Base-by-base conservation (phyloP, 2,329 filamentous ascomycete species). In the Coniella lustricola region DNA sequence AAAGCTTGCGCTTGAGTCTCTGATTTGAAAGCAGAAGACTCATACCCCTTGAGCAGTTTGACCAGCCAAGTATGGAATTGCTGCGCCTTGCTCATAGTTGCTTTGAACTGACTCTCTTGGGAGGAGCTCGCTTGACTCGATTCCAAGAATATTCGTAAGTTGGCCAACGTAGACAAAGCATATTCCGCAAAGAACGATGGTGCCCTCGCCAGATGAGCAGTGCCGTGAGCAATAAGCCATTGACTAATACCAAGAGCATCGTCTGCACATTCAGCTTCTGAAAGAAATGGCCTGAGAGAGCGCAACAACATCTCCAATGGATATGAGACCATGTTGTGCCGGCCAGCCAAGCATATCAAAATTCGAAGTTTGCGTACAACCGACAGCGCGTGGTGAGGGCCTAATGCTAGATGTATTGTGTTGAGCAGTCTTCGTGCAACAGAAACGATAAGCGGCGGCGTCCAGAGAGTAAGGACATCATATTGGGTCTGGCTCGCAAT, bases 291-390 rank as follows among this genome's bases (percentile, higher is more conserved):
- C 9, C 85, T 77, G 17, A 95, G 73, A 1, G 86, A 84, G 58
- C 90, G 87, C 2, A 98, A 73, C 0, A 95, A 74, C 87, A 96
- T 93, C 64, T 98, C 88, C 13, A 96, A 65, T 10, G 89, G 87
- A 60, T 97, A 97, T 0, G 85, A 86, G 35, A 80, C 71, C 20
- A 85, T 72, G n/a, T 86, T 87, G 44, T 82, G 74, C 1, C 79
- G 64, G 0, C 89, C 90, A 21, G 89, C 85, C 39, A 97, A 70
- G 51, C 82, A 85, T 21, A 97, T 76, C 14, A 97, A 68, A 8
- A 96, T 78, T 31, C 90, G 79, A 40, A 97, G 76, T 61, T 94
- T 95, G 34, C 90, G 83, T 44, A 98, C 76, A 3, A 95, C 82
- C 2, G 89, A 85, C 62, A 89, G 93, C 33, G 87, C 85, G 64